A percentile compares a stretch with the other conserved stretches of the same genome.
phyloP scores from a whole-genome alignment of 139 green algal species.

The Choricystis sp. region DNA sequence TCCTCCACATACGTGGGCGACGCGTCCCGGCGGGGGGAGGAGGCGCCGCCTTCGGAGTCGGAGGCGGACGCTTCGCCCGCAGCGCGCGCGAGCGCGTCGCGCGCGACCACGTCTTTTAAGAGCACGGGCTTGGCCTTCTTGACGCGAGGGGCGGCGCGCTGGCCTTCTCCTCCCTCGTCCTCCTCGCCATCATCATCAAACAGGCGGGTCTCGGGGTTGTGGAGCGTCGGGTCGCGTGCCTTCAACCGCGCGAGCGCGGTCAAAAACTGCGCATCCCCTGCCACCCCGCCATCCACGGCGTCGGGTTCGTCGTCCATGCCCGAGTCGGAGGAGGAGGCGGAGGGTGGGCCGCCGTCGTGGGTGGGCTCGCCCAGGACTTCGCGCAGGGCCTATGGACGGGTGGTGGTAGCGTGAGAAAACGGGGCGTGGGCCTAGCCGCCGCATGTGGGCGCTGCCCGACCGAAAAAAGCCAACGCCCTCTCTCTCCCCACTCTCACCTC shows the following conservation, averaged over 20 bases:
- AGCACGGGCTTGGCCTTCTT: slow-evolving; percentile 41
- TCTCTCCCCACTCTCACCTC: slow-evolving; percentile 3
- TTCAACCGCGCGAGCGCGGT: not conserved
- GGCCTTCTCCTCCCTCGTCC: slow-evolving; percentile 2
- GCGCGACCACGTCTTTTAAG: slow-evolving; percentile 62
- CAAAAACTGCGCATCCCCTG: not conserved
- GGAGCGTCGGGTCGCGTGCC: slow-evolving; percentile 49
- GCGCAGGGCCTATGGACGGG: too few species aligned
- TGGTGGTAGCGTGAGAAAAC: too few species aligned
- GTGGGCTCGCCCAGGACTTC: too few species aligned
- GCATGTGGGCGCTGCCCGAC: too few species aligned
- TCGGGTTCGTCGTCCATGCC: not conserved
- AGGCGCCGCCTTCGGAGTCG: slow-evolving; percentile 15
- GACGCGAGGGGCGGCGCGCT: not conserved
- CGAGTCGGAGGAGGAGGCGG: not conserved
- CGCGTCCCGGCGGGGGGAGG: not conserved
- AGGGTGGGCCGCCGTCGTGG: not conserved
- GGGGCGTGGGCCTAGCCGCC: too few species aligned
- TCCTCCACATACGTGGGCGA: slow-evolving; percentile 47
- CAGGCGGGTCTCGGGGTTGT: slow-evolving; percentile 41
- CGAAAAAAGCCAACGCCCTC: too few species aligned
- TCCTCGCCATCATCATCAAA: slow-evolving; percentile 23
- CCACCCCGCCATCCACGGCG: too few species aligned
- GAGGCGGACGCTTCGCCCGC: slow-evolving; percentile 8
- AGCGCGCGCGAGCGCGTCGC: slow-evolving; percentile 45